Percentiles rank a stretch among this genome's conserved stretches.
Conservation (phyloP, 2,329 filamentous ascomycete genomes). For the Cyphellophora attinorum region DNA sequence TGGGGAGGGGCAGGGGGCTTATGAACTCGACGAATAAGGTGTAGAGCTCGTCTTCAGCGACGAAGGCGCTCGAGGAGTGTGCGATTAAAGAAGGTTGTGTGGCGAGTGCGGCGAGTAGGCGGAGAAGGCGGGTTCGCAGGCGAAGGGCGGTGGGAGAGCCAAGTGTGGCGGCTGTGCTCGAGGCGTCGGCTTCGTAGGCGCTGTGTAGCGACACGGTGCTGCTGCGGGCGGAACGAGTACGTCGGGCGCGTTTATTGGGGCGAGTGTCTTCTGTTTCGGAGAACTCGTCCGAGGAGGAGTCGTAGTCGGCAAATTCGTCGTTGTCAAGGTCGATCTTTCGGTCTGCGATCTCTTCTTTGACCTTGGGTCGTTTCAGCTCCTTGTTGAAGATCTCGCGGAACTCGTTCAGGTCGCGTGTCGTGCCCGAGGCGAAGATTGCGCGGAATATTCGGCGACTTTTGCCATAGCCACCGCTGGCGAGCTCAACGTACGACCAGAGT, state of each 20-base stretch:
- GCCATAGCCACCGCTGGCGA: conserved; percentile 22
- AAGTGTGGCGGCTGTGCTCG: conserved; percentile 18
- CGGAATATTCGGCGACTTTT: conserved; percentile 32
- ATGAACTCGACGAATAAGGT: conserved; percentile 37
- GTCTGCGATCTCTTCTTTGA: conserved; percentile 24
- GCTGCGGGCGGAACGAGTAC: conserved; percentile 16
- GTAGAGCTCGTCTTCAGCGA: conserved; percentile 29
- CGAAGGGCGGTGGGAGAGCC: conserved; percentile 30
- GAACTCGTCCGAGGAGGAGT: conserved; percentile 26
- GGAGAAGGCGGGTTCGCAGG: conserved; percentile 36
- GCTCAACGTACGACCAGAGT: conserved; percentile 32
- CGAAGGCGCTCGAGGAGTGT: conserved; percentile 21
- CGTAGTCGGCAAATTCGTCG: conserved; percentile 37
- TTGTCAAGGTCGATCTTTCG: conserved; percentile 34
- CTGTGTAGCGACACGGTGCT: conserved; percentile 7
- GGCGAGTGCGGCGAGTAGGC: conserved; percentile 31
- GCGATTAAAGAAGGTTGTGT: conserved; percentile 20
- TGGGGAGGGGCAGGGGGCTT: conserved; percentile 32
- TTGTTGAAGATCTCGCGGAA: conserved; percentile 36
- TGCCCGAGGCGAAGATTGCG: conserved; percentile 38
- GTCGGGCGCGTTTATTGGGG: conserved; percentile 10
- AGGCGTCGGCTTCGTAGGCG: conserved; percentile 8
- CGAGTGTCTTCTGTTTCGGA: conserved; percentile 15
- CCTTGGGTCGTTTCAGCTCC: conserved; percentile 29
- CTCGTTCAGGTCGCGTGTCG: conserved; percentile 25